Percentiles rank a stretch among this genome's conserved stretches.
These are phyloP conservation scores for Verticillium nubilum DNA, from an alignment of 2,329 filamentous ascomycete species.

Conservation along the genomic window DNA sequence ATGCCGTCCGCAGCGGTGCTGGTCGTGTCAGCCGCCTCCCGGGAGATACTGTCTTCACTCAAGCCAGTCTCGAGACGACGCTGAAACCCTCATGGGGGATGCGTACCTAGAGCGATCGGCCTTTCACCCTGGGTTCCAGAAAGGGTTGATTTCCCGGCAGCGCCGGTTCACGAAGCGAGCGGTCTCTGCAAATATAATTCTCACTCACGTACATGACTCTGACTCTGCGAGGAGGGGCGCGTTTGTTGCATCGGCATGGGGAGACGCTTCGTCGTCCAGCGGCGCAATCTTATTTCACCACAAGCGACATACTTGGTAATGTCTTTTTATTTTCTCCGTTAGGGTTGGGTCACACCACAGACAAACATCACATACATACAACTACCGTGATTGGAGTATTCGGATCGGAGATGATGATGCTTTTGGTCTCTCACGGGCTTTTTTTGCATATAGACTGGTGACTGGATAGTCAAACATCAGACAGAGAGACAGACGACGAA, in stretches of 20 bases:
- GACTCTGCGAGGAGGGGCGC: neutral
- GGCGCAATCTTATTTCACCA: neutral
- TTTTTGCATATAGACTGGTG: neutral
- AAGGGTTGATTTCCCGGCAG: constrained; percentile 2
- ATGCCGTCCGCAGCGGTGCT: constrained; percentile 74
- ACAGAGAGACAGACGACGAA: neutral
- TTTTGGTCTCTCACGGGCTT: neutral
- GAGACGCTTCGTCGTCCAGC: neutral
- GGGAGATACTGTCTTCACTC: constrained; percentile 73
- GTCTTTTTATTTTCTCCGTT: neutral
- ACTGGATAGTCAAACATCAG: neutral
- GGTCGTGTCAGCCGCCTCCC: constrained; percentile 84
- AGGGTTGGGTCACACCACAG: neutral
- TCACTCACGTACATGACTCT: neutral
- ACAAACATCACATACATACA: neutral
- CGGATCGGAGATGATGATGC: neutral
- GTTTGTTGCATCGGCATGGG: neutral
- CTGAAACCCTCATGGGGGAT: constrained; percentile 57
- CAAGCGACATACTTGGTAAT: constrained; percentile 1
- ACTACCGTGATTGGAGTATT: neutral
- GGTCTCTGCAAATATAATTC: neutral
- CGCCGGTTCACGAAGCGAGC: constrained; percentile 1
- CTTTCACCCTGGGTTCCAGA: neutral
- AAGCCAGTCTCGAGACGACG: constrained; percentile 56
- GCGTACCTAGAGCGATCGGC: constrained; percentile 27